Evolutionary conservation across 306 rosid genomes (phyloP), one percentile per base, ranked within the genome.

Genomic region (Carpinus fangiana): DNA sequence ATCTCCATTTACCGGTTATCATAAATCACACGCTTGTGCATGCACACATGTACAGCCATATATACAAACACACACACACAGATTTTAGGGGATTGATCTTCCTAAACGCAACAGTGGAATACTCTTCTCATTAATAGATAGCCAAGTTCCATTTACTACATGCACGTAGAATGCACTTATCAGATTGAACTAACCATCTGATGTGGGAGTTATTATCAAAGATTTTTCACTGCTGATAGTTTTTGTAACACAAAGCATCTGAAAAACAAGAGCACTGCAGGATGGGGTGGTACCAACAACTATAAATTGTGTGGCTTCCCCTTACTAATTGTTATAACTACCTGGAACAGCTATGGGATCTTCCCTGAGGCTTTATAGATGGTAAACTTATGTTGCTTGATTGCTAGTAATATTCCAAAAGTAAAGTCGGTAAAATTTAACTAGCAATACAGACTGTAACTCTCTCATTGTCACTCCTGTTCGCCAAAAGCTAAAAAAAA

Each of bases 61-160:
- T 57, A 12, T 8, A n/a, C 23, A 55, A 6, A 55, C 21, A 64
- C 20, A 34, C 21, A 13, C 8, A 26, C 5, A 41, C 47, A 80
- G 46, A 67, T 66, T 71, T 61, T 75, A 68, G 18, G 18, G 53
- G 17, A 45, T 73, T 73, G 74, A 73, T 23, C 9, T 34, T 21
- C 47, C 20, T 73, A 47, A 46, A 54, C 20, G 5, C 12, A 21
- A 23, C 16, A 20, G 9, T 38, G 10, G n/a, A 16, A 74, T 8
- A 17, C 31, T 23, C 11, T 7, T 34, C 26, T 10, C 26, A 3
- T 23, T 23, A 65, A 34, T 28, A 16, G n/a, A 52, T n/a, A 20
- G 73, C 50, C 56, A 7, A 7, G 56, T 4, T 7, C 20, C 73
- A 21, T 53, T 14, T 62, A 50, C 70, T n/a, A 11, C 21, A n/a